Base-by-base conservation (phyloP, 1,284 basidiomycete species). In the Microbotryum saponariae region DNA sequence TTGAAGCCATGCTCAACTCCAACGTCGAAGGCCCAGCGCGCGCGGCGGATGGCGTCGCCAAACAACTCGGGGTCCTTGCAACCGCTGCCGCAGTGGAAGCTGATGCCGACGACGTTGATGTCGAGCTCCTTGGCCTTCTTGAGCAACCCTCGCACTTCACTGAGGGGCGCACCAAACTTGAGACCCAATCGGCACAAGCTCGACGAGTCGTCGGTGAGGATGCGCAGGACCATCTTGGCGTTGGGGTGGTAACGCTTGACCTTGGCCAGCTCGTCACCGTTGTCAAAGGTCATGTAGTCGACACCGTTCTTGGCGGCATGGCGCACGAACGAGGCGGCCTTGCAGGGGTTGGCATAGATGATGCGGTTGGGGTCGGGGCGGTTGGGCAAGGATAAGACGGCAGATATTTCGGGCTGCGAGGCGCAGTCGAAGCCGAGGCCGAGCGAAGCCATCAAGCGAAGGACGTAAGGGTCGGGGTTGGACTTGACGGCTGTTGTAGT, bases 281-380 rank as follows among this genome's bases (percentile, higher is more conserved):
- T 99, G 79, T 99, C 96, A 74, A 99, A 98, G 0, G 94, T 97
- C 89, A 97, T 97, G 78, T 85, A 85, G 72, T 89, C 83, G 53
- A 98, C 91, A 27, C 87, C 86, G 31, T 81, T 77, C 67, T 82
- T 83, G 45, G 85, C 84, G 16, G 96, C 89, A 69, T 85, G 84
- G 61, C 91, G 88, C 69, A 98, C 83, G 77, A 96, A 97, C 9
- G 91, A 94, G 9, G 84, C 82, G 1, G 94, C 91, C 79, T 99
- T 98, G 86, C 94, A 98, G 0, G 96, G 96, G 78, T 98, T 99
- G 70, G 96, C 96, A 74, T 93, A 99, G 74, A 98, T 91, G 80
- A 99, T 89, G 62, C 88, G 83, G 21, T 81, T 80, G 2, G 91
- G 85, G 60, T 82, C 79, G 60, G 89, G 78, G 23, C 25, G 10